Evolutionary conservation across 345 rosid species (phyloP), one percentile per base, ranked within the genome.

Genomic region (Dovyalis caffra): DNA sequence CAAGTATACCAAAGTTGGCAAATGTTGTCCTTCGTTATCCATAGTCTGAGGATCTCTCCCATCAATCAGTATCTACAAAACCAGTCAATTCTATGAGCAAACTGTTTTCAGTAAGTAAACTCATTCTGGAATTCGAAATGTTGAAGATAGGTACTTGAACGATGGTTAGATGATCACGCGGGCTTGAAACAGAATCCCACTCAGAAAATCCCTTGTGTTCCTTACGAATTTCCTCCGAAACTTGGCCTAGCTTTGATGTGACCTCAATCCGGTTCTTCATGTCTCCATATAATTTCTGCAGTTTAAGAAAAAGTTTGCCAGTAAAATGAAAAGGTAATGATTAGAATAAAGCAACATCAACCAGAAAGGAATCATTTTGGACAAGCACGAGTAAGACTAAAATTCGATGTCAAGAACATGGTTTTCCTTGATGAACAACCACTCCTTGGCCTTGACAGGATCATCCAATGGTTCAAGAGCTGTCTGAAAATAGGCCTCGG

Each of bases 401-500:
- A 2, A 40, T 40, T 40, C 16, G 16, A 2, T 15, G 16, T 2
- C 45, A 40, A 40, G 45, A 40, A 40, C 16, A 40, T 12, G 3
- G 45, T 40, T 40, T 45, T 78, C 83, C 84, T 77, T 83, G n/a
- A 69, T 74, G 3, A 23, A 43, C 21, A 68, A 14, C 40, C 61
- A 72, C 31, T 83, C 47, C 16, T 9, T 63, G n/a, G 20, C 8
- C 1, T 40, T 12, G 47, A 40, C 47, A 40, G 14, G 47, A 2
- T 12, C 47, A 12, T 40, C 47, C 47, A 40, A 16, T 29, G 65
- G 53, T 40, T 40, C 47, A 12, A 0, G n/a, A n/a, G n/a, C n/a
- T n/a, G n/a, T 40, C 14, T 40, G 47, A 34, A 89, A 90, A 81
- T 84, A 91, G n/a, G 89, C 91, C 2, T 83, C 83, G 0, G 95